A percentile compares a stretch with the other conserved stretches of the same genome.
Conservation (phyloP, 2,329 filamentous ascomycete species). For the Nemania sp. region DNA sequence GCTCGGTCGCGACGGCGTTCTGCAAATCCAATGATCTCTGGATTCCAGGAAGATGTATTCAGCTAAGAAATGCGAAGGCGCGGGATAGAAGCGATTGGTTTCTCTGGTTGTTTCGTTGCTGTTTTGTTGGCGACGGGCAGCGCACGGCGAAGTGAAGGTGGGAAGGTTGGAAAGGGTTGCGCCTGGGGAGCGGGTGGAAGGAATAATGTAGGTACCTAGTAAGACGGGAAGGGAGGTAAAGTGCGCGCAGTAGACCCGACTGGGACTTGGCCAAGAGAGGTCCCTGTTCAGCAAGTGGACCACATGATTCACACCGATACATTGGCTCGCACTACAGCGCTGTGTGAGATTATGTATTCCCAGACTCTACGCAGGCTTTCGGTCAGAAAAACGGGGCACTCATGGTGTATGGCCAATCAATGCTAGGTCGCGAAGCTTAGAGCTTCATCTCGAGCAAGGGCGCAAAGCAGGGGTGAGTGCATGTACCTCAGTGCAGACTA, state of each 20-base stretch:
- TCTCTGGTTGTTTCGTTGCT: not conserved
- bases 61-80: not conserved
- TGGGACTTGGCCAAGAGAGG: conserved; percentile 9
- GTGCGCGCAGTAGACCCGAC: conserved; percentile 25
- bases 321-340: not conserved
- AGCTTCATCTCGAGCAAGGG: conserved; percentile 8
- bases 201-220: conserved; percentile 39
- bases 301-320: conserved; percentile 32
- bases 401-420: conserved; percentile 32
- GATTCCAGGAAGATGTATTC: not conserved
- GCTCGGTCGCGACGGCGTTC: not conserved
- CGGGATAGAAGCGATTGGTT: not conserved
- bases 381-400: conserved; percentile 28
- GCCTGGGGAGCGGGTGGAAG: conserved; percentile 30
- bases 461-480: conserved; percentile 1
- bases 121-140: conserved; percentile 19
- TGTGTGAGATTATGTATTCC: not conserved
- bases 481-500: not conserved
- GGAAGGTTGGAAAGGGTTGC: conserved; percentile 31
- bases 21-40: not conserved
- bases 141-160: conserved; percentile 24
- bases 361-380: conserved; percentile 13
- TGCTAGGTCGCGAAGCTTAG: conserved; percentile 20
- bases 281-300: conserved; percentile 27
- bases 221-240: conserved; percentile 26